Evolutionary conservation across 2,329 filamentous ascomycete species (phyloP).

Genomic region (Clonostachys rhizophaga): DNA sequence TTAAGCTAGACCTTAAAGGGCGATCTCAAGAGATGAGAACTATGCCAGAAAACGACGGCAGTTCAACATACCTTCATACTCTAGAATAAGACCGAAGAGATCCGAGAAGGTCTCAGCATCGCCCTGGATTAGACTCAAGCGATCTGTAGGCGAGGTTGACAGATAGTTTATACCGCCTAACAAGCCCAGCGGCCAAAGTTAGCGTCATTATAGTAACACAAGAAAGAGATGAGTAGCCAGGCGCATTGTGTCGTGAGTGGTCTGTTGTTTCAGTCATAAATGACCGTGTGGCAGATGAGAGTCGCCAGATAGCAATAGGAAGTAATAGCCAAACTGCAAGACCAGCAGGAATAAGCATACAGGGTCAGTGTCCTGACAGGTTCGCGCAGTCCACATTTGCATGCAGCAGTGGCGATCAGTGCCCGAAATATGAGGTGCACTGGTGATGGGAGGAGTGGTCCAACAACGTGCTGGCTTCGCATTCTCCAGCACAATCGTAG

Average conservation of each 20-base stretch:
- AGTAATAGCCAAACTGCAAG: too few relatives aligned
- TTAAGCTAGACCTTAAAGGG: constrained; percentile 6
- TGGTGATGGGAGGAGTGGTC: not conserved
- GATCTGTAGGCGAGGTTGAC: constrained; percentile 34
- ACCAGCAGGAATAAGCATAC: too few relatives aligned
- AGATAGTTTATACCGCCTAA: constrained; percentile 47
- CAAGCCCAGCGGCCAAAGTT: not conserved
- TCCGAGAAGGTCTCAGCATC: constrained; percentile 66
- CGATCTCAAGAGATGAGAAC: not conserved
- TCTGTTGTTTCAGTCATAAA: too few relatives aligned
- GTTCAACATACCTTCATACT: constrained; percentile 61
- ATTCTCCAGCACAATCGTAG: not conserved
- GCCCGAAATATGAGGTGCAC: not conserved
- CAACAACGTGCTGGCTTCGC: not conserved
- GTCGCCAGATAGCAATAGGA: too few relatives aligned
- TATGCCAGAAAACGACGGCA: not conserved
- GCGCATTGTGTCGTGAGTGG: too few relatives aligned
- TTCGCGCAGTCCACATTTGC: not conserved
- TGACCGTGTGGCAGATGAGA: too few relatives aligned
- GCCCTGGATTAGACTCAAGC: constrained; percentile 45
- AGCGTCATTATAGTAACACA: not conserved
- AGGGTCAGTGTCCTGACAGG: not conserved
- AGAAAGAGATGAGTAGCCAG: not conserved
- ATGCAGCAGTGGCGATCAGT: not conserved
- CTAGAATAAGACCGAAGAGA: constrained; percentile 66